Evolutionary conservation across 352 stramenopile genomes (phyloP).

Genomic region (Poterioochromonas sp.): DNA sequence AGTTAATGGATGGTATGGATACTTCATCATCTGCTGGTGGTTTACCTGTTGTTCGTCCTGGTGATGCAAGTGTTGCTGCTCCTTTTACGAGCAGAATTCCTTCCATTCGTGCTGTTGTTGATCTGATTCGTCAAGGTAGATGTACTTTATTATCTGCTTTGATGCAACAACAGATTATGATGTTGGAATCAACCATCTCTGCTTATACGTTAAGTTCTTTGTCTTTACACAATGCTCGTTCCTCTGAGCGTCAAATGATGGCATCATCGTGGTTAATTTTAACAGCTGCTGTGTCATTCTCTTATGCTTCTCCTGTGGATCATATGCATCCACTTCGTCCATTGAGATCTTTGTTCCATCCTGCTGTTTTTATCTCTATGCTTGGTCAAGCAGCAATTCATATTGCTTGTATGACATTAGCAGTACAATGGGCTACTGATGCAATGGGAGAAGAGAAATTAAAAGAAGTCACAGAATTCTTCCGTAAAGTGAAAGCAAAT

Average conservation of each 20-base stretch:
- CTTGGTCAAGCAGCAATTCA: slow-evolving; percentile 93
- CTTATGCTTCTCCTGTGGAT: slow-evolving; percentile 13
- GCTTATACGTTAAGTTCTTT: slow-evolving; percentile 94
- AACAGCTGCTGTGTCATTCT: slow-evolving; percentile 18
- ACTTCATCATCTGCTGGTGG: slow-evolving; percentile 16
- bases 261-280: slow-evolving; percentile 14
- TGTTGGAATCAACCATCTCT: slow-evolving; percentile 93
- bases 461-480: slow-evolving; percentile 32
- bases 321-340: slow-evolving; percentile 82
- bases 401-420: slow-evolving; percentile 41
- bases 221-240: slow-evolving; percentile 95
- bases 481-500: slow-evolving; percentile 20
- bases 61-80: slow-evolving; percentile 94
- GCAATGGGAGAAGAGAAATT: slow-evolving; percentile 34
- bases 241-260: slow-evolving; percentile 87
- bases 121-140: slow-evolving; percentile 93
- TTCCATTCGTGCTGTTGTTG: slow-evolving; percentile 76
- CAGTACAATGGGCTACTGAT: slow-evolving; percentile 53
- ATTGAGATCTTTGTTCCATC: slow-evolving; percentile 95
- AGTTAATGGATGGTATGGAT: slow-evolving; percentile 45
- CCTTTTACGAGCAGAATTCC: slow-evolving; percentile 89
- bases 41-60: slow-evolving; percentile 92
- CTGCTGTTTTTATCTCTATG: slow-evolving; percentile 90
- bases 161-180: slow-evolving; percentile 92
- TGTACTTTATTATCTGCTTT: slow-evolving; percentile 97